Percentiles rank a stretch among this genome's conserved stretches.
phyloP scores from a whole-genome alignment of 148 eudicot species.

The Spergularia bocconei region DNA sequence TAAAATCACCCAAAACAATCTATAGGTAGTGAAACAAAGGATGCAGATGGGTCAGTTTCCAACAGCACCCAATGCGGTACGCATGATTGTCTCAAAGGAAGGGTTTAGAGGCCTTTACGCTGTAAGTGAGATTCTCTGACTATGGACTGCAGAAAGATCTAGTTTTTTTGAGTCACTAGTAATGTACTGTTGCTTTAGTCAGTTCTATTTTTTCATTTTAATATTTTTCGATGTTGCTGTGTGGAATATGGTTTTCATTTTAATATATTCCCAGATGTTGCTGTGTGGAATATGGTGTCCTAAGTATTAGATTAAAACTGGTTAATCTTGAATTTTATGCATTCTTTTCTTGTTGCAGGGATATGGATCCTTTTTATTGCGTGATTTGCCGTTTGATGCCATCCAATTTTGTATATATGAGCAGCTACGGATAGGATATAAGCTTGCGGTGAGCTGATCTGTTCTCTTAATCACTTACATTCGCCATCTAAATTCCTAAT shows the following conservation, averaged over 20 bases:
- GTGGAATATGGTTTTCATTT: background rate
- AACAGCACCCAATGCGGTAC: constrained; percentile 69
- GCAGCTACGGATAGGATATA: constrained; percentile 84
- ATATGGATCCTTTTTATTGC: constrained; percentile 80
- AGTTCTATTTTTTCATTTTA: background rate
- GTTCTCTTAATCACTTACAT: background rate
- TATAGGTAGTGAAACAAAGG: constrained; percentile 87
- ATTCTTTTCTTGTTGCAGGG: constrained; percentile 46
- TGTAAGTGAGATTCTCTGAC: constrained; percentile 39
- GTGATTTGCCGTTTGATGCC: constrained; percentile 94
- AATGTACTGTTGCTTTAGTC: background rate
- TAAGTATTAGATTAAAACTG: background rate
- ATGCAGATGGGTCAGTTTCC: constrained; percentile 90
- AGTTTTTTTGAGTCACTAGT: constrained; percentile 6
- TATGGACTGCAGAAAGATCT: background rate
- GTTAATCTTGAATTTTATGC: background rate
- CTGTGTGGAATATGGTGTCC: background rate
- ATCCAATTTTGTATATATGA: constrained; percentile 88
- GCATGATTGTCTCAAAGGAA: constrained; percentile 70
- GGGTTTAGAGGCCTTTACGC: constrained; percentile 84
- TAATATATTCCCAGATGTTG: background rate
- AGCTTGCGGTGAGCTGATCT: constrained; percentile 60
- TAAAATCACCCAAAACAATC: constrained; percentile 3
- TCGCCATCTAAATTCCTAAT: too few relatives aligned
- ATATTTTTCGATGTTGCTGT: background rate